phyloP scores from a whole-genome alignment of 257 asterid genomes.

The Penstemon eatonii region DNA sequence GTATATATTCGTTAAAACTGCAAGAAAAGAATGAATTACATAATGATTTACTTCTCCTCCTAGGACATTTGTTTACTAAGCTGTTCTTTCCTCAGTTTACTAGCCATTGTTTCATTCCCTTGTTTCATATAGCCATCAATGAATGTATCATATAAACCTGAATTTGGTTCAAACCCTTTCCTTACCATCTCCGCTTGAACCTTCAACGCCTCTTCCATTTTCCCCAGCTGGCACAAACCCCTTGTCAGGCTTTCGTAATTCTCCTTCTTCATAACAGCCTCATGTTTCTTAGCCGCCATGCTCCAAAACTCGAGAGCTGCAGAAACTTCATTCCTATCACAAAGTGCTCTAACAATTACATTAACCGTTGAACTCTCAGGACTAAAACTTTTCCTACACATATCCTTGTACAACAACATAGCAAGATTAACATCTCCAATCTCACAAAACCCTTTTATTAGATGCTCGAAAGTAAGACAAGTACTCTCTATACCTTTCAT shows the following conservation, averaged over 20 bases:
- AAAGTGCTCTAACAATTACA: slow-evolving; percentile 50
- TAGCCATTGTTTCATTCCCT: slow-evolving; percentile 53
- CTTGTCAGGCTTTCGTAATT: slow-evolving; percentile 49
- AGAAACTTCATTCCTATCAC: slow-evolving; percentile 38
- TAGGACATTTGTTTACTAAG: slow-evolving; percentile 22
- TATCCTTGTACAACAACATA: slow-evolving; percentile 53
- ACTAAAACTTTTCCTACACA: slow-evolving; percentile 53
- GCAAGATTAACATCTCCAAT: slow-evolving; percentile 48
- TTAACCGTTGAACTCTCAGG: slow-evolving; percentile 55
- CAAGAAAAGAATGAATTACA: background rate
- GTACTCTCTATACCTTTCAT: slow-evolving; percentile 55
- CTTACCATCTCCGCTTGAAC: slow-evolving; percentile 83
- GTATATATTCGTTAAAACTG: background rate
- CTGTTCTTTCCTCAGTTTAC: slow-evolving; percentile 61
- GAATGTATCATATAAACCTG: slow-evolving; percentile 56
- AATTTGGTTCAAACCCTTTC: slow-evolving; percentile 60
- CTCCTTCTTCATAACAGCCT: slow-evolving; percentile 43
- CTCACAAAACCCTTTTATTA: slow-evolving; percentile 65
- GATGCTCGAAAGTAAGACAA: slow-evolving; percentile 67
- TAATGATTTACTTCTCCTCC: background rate
- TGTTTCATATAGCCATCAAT: slow-evolving; percentile 54
- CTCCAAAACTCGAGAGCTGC: slow-evolving; percentile 48
- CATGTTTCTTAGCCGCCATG: slow-evolving; percentile 43
- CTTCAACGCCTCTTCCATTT: slow-evolving; percentile 63
- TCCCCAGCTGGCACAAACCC: slow-evolving; percentile 63